A percentile compares a stretch with the other conserved stretches of the same genome.
phyloP scores from a whole-genome alignment of 2,329 filamentous ascomycete species.

The Venturia nashicola region DNA sequence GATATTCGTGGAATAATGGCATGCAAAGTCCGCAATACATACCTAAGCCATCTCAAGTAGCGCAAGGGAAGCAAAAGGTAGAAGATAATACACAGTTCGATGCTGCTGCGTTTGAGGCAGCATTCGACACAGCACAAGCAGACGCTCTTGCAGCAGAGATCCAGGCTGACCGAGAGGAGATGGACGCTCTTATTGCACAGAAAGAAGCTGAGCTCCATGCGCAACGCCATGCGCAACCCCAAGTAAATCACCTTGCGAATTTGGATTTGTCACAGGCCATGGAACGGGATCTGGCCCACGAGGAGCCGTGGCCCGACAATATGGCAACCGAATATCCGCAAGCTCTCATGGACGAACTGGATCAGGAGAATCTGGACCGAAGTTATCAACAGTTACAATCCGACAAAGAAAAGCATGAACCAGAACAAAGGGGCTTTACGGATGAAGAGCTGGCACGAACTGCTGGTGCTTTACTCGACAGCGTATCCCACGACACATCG shows the following conservation, averaged over 20 bases:
- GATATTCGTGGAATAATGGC: conserved; percentile 17
- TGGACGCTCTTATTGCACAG: conserved; percentile 11
- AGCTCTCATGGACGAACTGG: background rate
- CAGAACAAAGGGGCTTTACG: conserved; percentile 15
- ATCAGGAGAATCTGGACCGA: background rate
- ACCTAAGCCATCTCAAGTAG: conserved; percentile 11
- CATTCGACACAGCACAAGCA: conserved; percentile 37
- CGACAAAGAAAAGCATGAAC: conserved; percentile 13
- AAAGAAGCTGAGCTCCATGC: conserved; percentile 20
- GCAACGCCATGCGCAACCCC: conserved; percentile 17
- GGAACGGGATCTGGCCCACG: background rate
- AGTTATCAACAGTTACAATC: background rate
- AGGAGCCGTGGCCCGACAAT: background rate
- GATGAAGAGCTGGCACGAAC: conserved; percentile 56
- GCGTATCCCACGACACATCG: conserved; percentile 54
- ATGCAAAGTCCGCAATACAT: background rate
- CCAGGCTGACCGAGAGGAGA: conserved; percentile 10
- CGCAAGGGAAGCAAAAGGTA: conserved; percentile 22
- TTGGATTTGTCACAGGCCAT: conserved; percentile 6
- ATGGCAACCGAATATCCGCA: background rate
- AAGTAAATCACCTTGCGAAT: conserved; percentile 3
- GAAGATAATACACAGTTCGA: conserved; percentile 26
- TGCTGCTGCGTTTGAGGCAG: conserved; percentile 42
- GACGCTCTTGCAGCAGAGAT: conserved; percentile 9
- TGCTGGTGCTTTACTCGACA: conserved; percentile 57